Percentiles rank a stretch among this genome's conserved stretches.
phyloP scores from a whole-genome alignment of 73 alveolate genomes.

The Blepharisma japonicum region DNA sequence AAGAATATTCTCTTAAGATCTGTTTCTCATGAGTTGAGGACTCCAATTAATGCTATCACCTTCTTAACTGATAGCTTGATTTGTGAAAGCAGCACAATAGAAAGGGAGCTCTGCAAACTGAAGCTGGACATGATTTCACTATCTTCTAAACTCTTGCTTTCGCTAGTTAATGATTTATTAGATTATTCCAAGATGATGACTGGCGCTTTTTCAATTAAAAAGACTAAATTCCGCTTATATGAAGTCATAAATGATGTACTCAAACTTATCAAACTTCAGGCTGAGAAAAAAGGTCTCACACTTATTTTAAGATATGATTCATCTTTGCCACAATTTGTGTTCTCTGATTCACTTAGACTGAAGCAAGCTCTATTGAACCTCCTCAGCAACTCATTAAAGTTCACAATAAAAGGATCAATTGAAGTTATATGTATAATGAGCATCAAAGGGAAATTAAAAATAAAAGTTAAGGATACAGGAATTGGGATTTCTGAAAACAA shows the following conservation, averaged over 20 bases:
- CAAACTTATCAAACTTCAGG: neutral
- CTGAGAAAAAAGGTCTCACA: neutral
- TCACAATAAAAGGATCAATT: slow-evolving; percentile 43
- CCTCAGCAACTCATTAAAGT: slow-evolving; percentile 43
- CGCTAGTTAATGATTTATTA: slow-evolving; percentile 37
- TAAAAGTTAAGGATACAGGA: too few species aligned
- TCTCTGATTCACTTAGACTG: slow-evolving; percentile 34
- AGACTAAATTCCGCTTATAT: slow-evolving; percentile 32
- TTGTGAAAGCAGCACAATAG: neutral
- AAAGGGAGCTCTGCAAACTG: neutral
- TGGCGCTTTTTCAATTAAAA: slow-evolving; percentile 29
- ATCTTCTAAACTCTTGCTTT: slow-evolving; percentile 32
- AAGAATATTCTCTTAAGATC: slow-evolving; percentile 27
- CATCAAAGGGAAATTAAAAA: too few species aligned
- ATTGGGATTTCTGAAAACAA: too few species aligned
- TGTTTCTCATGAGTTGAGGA: slow-evolving; percentile 31
- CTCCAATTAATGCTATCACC: slow-evolving; percentile 19
- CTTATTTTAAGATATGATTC: neutral
- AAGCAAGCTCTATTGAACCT: slow-evolving; percentile 40
- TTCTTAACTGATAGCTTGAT: neutral
- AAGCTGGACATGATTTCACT: slow-evolving; percentile 6
- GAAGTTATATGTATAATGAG: too few species aligned
- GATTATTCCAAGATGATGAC: slow-evolving; percentile 37
- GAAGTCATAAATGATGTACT: neutral
- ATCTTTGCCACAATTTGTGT: slow-evolving; percentile 8